These are phyloP conservation scores for Eragrostis curvula DNA, from an alignment of 176 grass and related monocot genomes.

Conservation along the genomic window DNA sequence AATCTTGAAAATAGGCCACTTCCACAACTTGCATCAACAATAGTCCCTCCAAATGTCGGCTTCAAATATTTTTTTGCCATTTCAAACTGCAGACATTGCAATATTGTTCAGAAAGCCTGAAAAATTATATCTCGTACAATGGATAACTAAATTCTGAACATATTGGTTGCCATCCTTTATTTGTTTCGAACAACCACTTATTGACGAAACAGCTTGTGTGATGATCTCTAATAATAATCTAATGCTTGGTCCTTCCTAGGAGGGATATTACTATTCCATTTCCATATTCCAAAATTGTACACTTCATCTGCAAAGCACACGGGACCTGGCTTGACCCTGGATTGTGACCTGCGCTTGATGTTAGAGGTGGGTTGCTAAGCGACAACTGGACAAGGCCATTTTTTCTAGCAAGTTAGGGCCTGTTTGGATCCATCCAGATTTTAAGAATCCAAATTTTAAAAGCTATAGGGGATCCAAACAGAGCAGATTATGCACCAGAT, in stretches of 20 bases:
- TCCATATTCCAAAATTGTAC: too few relatives aligned
- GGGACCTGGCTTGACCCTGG: too few relatives aligned
- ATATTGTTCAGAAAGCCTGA: constrained; percentile 5
- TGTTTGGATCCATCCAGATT: too few relatives aligned
- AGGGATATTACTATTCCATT: too few relatives aligned
- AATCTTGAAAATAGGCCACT: constrained; percentile 92
- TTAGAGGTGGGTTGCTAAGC: not conserved
- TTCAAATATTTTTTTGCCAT: constrained; percentile 78
- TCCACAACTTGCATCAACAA: constrained; percentile 92
- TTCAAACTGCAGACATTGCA: constrained; percentile 70
- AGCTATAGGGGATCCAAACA: too few relatives aligned
- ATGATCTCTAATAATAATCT: not conserved
- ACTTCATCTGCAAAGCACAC: too few relatives aligned
- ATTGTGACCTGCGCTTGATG: too few relatives aligned
- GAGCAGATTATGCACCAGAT: too few relatives aligned
- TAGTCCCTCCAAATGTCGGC: constrained; percentile 57
- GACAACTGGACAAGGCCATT: not conserved
- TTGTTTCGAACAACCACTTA: not conserved
- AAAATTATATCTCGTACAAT: constrained; percentile 15
- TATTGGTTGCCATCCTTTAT: too few relatives aligned
- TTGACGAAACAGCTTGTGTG: not conserved
- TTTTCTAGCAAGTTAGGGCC: too few relatives aligned
- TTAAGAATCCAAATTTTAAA: too few relatives aligned
- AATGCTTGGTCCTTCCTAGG: too few relatives aligned
- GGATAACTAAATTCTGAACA: constrained; percentile 11